phyloP scores from a whole-genome alignment of 305 asterid species.

The Solanum hybrid region DNA sequence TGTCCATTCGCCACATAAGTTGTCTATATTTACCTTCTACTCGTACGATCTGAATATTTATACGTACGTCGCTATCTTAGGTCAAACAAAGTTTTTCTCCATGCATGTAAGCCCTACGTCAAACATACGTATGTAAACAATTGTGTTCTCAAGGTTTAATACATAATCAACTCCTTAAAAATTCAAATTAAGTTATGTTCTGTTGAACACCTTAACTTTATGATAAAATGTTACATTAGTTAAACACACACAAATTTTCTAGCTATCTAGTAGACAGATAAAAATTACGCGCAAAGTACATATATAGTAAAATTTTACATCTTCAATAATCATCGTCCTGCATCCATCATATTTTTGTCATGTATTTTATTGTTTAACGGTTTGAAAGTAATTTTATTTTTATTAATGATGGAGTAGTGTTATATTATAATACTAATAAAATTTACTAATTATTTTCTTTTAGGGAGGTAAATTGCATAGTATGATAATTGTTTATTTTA shows the following conservation, averaged over 20 bases:
- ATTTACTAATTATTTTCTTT: neutral
- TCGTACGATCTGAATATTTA: slow-evolving; percentile 10
- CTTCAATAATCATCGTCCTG: neutral
- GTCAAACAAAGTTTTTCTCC: neutral
- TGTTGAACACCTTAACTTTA: neutral
- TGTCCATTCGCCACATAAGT: neutral
- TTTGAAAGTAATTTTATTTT: neutral
- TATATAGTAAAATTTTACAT: neutral
- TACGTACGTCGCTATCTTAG: too few species aligned
- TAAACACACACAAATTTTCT: neutral
- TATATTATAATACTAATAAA: neutral
- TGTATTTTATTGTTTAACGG: neutral
- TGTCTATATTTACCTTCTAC: slow-evolving; percentile 1
- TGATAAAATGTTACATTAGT: neutral
- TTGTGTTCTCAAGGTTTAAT: neutral
- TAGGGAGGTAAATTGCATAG: neutral
- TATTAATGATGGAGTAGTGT: neutral
- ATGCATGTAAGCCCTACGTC: slow-evolving; percentile 8
- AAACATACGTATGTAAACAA: slow-evolving; percentile 4
- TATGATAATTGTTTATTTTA: neutral
- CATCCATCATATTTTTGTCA: neutral
- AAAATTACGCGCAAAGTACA: neutral
- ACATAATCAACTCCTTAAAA: neutral
- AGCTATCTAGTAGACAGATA: neutral
- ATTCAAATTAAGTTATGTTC: neutral